A percentile compares a stretch with the other conserved stretches of the same genome.
These are phyloP conservation scores for Ophiostoma sp. DNA, from an alignment of 2,329 filamentous ascomycete genomes.

Conservation along the genomic window DNA sequence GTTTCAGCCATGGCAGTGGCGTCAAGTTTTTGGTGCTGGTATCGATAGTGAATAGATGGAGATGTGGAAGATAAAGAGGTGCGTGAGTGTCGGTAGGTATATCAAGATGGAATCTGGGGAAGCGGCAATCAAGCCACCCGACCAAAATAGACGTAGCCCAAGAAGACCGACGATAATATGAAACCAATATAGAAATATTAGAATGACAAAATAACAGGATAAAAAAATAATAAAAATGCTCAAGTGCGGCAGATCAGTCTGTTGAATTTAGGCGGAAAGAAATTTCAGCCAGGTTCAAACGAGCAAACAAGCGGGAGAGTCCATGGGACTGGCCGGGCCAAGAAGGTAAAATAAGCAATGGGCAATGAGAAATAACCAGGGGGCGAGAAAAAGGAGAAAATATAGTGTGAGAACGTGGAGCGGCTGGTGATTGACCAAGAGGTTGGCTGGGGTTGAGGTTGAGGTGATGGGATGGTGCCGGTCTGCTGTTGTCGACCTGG, in stretches of 20 bases:
- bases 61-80: background rate
- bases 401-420: background rate
- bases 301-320: constrained; percentile 16
- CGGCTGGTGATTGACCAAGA: background rate
- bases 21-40: no score
- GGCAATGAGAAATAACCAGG: background rate
- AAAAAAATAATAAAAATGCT: background rate
- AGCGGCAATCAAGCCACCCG: background rate
- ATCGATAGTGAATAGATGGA: background rate
- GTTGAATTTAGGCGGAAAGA: background rate
- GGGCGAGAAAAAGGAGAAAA: background rate
- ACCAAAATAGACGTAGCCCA: background rate
- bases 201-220: background rate
- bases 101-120: background rate
- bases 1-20: constrained; percentile 22
- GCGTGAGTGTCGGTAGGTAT: background rate
- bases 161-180: background rate
- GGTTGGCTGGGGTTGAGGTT: background rate
- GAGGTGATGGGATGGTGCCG: background rate
- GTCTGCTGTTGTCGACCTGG: background rate
- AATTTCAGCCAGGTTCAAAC: background rate
- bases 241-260: background rate
- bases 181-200: background rate
- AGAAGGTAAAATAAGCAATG: background rate
- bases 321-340: constrained; percentile 10